Evolutionary conservation across 305 asterid species (phyloP).

Genomic region (Fraxinus greggii): DNA sequence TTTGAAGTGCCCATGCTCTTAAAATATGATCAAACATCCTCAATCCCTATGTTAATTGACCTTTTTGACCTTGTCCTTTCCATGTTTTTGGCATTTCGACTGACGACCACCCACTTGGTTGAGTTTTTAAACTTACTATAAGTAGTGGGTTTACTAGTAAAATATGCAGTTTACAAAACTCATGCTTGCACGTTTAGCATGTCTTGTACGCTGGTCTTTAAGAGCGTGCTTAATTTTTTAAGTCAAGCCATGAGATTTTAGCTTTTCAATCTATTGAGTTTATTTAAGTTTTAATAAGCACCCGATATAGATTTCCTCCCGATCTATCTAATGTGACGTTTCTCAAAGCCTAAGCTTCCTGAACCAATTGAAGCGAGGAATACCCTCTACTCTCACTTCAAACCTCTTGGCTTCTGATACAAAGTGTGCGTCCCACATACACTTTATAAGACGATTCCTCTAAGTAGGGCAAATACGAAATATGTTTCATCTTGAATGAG

Average conservation of each 20-base stretch:
- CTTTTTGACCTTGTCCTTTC: slow-evolving; percentile 6
- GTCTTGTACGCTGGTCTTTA: background rate
- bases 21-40: background rate
- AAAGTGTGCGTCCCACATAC: background rate
- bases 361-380: background rate
- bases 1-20: background rate
- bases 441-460: background rate
- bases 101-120: background rate
- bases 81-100: background rate
- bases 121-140: slow-evolving; percentile 16
- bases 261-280: background rate
- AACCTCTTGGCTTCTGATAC: background rate
- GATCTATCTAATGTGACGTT: too few species aligned
- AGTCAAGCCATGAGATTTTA: background rate
- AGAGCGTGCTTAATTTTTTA: background rate
- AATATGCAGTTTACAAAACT: background rate
- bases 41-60: slow-evolving; percentile 19
- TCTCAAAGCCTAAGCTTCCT: background rate
- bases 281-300: background rate
- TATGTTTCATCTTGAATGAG: background rate
- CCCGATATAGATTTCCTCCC: background rate
- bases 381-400: background rate
- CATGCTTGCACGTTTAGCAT: slow-evolving; percentile 14
- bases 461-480: background rate
- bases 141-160: background rate